Percentiles rank a stretch among this genome's conserved stretches.
These are phyloP conservation scores for Globisporangium alternatum DNA, from an alignment of 352 stramenopile species.

Conservation along the genomic window DNA sequence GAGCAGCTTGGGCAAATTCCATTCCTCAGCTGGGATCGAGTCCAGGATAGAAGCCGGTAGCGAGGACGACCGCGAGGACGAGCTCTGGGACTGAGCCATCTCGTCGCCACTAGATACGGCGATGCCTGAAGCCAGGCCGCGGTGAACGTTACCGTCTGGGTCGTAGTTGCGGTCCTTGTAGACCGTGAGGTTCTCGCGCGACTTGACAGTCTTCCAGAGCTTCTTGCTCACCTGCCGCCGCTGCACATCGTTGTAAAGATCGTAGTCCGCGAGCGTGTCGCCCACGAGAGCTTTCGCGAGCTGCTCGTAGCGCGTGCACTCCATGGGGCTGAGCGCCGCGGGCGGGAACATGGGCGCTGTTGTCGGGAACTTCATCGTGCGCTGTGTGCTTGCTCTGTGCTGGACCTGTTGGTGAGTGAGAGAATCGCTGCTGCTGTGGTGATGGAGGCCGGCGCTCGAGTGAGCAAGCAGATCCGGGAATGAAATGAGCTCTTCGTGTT, in stretches of 20 bases:
- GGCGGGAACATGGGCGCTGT: conserved; percentile 24
- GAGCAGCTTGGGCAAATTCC: conserved; percentile 34
- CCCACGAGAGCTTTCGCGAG: conserved; percentile 30
- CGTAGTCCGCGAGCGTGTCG: conserved; percentile 28
- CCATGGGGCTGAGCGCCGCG: background rate
- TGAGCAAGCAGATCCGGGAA: too few relatives aligned
- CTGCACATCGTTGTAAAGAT: conserved; percentile 22
- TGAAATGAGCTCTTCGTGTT: too few relatives aligned
- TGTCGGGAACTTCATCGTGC: conserved; percentile 31
- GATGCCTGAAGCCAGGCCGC: too few relatives aligned
- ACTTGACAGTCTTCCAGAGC: conserved; percentile 50
- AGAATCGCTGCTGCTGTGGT: too few relatives aligned
- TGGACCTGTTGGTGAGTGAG: too few relatives aligned
- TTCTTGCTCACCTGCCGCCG: conserved; percentile 30
- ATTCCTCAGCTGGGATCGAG: too few relatives aligned
- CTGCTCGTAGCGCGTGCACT: conserved; percentile 15
- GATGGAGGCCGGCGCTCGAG: too few relatives aligned
- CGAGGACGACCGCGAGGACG: background rate
- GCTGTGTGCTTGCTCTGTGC: too few relatives aligned
- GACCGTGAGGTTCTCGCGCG: conserved; percentile 41
- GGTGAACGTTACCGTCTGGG: too few relatives aligned
- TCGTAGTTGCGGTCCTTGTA: conserved; percentile 15
- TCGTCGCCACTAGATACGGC: too few relatives aligned
- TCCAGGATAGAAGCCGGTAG: too few relatives aligned
- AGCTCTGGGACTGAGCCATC: too few relatives aligned